A percentile compares a stretch with the other conserved stretches of the same genome.
These are phyloP conservation scores for Hysterium pulicare DNA, from an alignment of 2,329 filamentous ascomycete genomes.

Conservation along the genomic window DNA sequence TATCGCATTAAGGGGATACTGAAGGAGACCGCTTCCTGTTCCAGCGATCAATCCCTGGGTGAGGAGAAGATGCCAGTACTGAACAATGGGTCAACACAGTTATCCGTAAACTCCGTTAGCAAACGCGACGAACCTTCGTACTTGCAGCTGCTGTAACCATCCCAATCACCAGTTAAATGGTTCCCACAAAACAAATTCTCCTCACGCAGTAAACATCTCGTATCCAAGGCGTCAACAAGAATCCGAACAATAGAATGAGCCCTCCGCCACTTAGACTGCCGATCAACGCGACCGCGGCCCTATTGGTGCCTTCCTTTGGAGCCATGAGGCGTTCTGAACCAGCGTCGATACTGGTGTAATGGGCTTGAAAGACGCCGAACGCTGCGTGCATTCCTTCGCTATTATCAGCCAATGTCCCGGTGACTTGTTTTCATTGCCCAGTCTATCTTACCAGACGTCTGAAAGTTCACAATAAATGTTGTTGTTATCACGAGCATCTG, in stretches of 20 bases:
- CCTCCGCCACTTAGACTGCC: constrained; percentile 20
- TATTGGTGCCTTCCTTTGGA: constrained; percentile 8
- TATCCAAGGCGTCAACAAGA: constrained; percentile 17
- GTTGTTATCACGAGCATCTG: constrained; percentile 14
- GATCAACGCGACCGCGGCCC: constrained; percentile 16
- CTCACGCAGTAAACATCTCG: constrained; percentile 2
- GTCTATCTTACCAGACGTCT: constrained; percentile 14
- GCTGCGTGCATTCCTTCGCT: too few species aligned
- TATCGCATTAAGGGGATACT: constrained; percentile 45
- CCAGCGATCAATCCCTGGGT: constrained; percentile 46
- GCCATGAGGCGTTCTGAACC: constrained; percentile 13
- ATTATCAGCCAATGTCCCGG: too few species aligned
- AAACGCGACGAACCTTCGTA: too few species aligned
- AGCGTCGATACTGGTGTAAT: constrained; percentile 17
- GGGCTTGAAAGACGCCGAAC: constrained; percentile 20
- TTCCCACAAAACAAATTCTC: too few species aligned
- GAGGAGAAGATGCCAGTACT: constrained; percentile 42
- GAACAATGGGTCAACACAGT: constrained; percentile 7
- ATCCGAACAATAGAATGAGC: constrained; percentile 14
- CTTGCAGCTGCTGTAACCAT: too few species aligned
- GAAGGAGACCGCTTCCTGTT: constrained; percentile 44
- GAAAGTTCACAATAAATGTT: constrained; percentile 14
- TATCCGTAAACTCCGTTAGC: too few species aligned
- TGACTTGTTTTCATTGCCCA: too few species aligned
- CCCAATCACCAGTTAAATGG: too few species aligned